Percentiles rank a stretch among this genome's conserved stretches.
phyloP scores from a whole-genome alignment of 805 yeast species.

The Saccharomycopsis synnaedendra region DNA sequence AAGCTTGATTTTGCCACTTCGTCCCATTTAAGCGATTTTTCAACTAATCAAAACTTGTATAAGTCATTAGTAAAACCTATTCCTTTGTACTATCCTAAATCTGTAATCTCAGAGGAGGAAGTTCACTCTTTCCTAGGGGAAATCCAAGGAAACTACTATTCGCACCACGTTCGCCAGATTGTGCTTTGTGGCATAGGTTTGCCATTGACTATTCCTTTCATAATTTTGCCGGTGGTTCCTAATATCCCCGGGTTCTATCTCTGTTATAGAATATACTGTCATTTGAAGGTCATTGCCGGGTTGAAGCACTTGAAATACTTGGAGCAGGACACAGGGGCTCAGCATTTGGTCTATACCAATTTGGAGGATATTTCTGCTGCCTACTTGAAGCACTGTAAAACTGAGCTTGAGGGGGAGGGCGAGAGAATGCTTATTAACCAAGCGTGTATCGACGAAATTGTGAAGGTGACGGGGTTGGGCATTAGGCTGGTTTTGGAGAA shows the following conservation, averaged over 20 bases:
- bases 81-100: slow-evolving; percentile 14
- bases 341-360: slow-evolving; percentile 3
- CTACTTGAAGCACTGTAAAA: background rate
- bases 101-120: slow-evolving; percentile 17
- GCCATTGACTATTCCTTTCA: slow-evolving; percentile 33
- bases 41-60: background rate
- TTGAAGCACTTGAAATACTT: slow-evolving; percentile 31
- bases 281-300: slow-evolving; percentile 31
- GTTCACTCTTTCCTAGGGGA: slow-evolving; percentile 22
- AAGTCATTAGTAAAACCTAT: slow-evolving; percentile 6
- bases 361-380: background rate
- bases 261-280: slow-evolving; percentile 34
- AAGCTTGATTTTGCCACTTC: background rate
- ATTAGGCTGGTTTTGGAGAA: slow-evolving; percentile 27
- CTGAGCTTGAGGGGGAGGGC: background rate
- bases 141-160: slow-evolving; percentile 19
- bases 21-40: background rate
- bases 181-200: slow-evolving; percentile 29
- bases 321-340: slow-evolving; percentile 19
- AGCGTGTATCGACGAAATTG: slow-evolving; percentile 5
- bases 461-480: slow-evolving; percentile 17
- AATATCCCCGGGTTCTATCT: slow-evolving; percentile 37
- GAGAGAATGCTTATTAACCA: slow-evolving; percentile 7
- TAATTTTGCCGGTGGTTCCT: slow-evolving; percentile 32
- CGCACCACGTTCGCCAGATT: slow-evolving; percentile 25